Evolutionary conservation across 176 grass and related monocot species (phyloP), one percentile per base, ranked within the genome.

Genomic region (Cocos nucifera): DNA sequence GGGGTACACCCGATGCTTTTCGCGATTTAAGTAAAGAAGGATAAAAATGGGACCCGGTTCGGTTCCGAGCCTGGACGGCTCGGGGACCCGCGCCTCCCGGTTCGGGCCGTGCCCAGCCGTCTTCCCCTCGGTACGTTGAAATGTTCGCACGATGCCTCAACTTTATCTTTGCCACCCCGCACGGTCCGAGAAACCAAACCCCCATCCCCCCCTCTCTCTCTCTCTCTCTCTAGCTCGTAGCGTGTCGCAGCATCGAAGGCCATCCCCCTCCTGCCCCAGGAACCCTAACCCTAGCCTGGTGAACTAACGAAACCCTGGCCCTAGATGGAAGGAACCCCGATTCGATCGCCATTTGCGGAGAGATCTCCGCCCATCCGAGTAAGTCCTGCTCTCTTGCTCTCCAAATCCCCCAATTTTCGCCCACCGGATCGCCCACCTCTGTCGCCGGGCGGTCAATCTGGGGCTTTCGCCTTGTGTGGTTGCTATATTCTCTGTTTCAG

Each of bases 141-240:
- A 80, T 28, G 71, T 81, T 89, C 74, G 65, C 86, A 70, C 74
- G 71, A 62, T 77, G 55, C 64, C 58, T 78, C 69, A 80, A 44
- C 35, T 44, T 44, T 44, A 44, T 44, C 35, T 44, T 44, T 12
- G 35, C 35, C 35, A 44, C 35, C 35, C 35, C 35, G 35, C 35
- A 12, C 35, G 35, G 35, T 44, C 35, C 35, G 35, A 44, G 10
- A 44, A 44, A 44, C 35, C 35, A 9, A 44, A 44, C 8, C 35
- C 35, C 35, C 7, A 80, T 79, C 73, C 73, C 77, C 61, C 64
- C 73, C 35, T 59, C 77, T 77, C 69, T 58, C 69, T 66, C 72
- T 58, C 22, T 54, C 56, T 53, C 61, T 66, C 54, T 20, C 29
- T 25, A 77, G 76, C 80, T 63, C 30, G 69, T 50, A 12, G 35